These are phyloP conservation scores for Termitomyces heimii DNA, from an alignment of 768 basidiomycete genomes.

Conservation along the genomic window DNA sequence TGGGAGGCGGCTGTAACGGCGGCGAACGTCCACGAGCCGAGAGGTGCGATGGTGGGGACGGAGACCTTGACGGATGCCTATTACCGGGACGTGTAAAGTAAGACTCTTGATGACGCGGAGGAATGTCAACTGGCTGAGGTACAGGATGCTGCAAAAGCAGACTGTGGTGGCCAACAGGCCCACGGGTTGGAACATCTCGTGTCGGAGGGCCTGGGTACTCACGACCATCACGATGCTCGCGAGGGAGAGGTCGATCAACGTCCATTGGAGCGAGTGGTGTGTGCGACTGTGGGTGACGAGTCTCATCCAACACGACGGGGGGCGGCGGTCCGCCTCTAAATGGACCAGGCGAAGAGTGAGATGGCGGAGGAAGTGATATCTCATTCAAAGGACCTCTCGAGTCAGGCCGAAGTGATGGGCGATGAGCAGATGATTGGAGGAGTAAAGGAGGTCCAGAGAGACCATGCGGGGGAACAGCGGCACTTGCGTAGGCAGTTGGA, in stretches of 20 bases:
- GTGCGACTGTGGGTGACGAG: constrained; percentile 59
- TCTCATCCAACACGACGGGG: constrained; percentile 74
- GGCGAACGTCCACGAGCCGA: constrained; percentile 46
- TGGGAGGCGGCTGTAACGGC: constrained; percentile 38
- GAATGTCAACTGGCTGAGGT: constrained; percentile 34
- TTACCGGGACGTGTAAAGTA: constrained; percentile 47
- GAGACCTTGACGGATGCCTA: constrained; percentile 53
- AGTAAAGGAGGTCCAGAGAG: constrained; percentile 64
- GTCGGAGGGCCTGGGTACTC: constrained; percentile 44
- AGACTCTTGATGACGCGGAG: constrained; percentile 44
- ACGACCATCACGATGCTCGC: constrained; percentile 23
- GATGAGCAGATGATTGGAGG: constrained; percentile 44
- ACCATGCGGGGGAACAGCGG: constrained; percentile 65
- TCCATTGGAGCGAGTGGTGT: constrained; percentile 79
- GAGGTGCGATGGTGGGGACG: constrained; percentile 50
- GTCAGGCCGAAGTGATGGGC: constrained; percentile 59
- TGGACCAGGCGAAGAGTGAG: constrained; percentile 62
- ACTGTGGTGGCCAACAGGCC: constrained; percentile 49
- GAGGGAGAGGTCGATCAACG: constrained; percentile 49
- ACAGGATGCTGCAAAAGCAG: constrained; percentile 65
- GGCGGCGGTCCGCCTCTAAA: constrained; percentile 83
- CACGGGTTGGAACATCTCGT: constrained; percentile 41
- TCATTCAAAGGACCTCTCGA: constrained; percentile 57
- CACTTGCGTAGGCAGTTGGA: constrained; percentile 87
- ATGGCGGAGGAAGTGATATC: constrained; percentile 56